Percentiles rank a stretch among this genome's conserved stretches.
These are phyloP conservation scores for Phialophora expanda DNA, from an alignment of 2,329 filamentous ascomycete species.

Conservation along the genomic window DNA sequence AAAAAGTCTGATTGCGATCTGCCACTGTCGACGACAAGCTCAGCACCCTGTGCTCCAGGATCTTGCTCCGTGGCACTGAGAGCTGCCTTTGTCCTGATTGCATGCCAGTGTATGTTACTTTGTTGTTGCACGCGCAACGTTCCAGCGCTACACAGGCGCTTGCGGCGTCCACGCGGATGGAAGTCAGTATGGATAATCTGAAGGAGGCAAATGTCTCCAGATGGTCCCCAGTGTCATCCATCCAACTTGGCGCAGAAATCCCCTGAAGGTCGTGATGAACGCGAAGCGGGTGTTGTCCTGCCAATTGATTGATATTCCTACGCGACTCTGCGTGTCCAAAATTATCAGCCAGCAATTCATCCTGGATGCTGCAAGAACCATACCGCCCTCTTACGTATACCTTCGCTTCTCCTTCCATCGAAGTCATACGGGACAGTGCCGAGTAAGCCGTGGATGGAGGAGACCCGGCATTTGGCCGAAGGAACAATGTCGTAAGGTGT, in stretches of 20 bases:
- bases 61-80: conserved; percentile 89
- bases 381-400: conserved; percentile 83
- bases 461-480: conserved; percentile 84
- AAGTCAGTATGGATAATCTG: conserved; percentile 6
- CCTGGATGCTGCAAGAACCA: conserved; percentile 79
- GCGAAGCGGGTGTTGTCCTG: conserved; percentile 82
- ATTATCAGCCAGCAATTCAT: conserved; percentile 74
- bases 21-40: conserved; percentile 83
- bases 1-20: conserved; percentile 81
- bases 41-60: conserved; percentile 73
- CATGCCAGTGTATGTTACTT: conserved; percentile 71
- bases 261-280: conserved; percentile 88
- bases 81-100: conserved; percentile 87
- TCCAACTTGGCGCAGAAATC: conserved; percentile 95
- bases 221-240: conserved; percentile 89
- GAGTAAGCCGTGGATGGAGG: conserved; percentile 80
- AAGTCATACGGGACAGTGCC: conserved; percentile 87
- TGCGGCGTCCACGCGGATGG: conserved; percentile 63
- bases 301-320: conserved; percentile 67
- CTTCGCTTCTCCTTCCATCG: conserved; percentile 68
- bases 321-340: conserved; percentile 66
- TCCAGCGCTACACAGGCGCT: conserved; percentile 86
- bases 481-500: conserved; percentile 85
- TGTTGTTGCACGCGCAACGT: conserved; percentile 85
- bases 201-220: conserved; percentile 44